These are phyloP conservation scores for Colletotrichum sp. DNA, from an alignment of 2,329 filamentous ascomycete species.

Conservation along the genomic window DNA sequence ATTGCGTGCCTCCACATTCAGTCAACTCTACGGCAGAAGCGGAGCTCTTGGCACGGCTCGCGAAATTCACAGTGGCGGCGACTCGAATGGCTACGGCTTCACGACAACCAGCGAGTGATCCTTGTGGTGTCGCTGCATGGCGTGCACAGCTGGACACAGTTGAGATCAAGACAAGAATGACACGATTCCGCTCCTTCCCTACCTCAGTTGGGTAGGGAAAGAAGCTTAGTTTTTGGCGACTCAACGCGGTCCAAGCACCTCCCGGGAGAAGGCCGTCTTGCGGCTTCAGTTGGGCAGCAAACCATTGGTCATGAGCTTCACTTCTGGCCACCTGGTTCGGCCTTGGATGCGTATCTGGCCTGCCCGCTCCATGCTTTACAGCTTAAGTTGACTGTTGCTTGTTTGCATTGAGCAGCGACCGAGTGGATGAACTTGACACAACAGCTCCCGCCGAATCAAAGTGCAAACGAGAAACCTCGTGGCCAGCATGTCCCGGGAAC, in stretches of 20 bases:
- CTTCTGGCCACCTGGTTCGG: background rate
- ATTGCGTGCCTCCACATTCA: background rate
- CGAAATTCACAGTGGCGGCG: background rate
- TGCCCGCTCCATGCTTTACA: background rate
- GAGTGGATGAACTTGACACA: conserved; percentile 22
- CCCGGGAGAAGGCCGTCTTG: background rate
- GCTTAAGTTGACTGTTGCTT: background rate
- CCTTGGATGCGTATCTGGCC: background rate
- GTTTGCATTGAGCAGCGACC: conserved; percentile 8
- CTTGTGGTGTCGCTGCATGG: conserved; percentile 9
- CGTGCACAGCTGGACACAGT: conserved; percentile 8
- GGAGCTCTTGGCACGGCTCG: background rate
- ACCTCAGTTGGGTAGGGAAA: background rate
- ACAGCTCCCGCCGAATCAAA: conserved; percentile 8
- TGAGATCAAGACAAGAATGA: conserved; percentile 3
- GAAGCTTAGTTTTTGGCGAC: conserved; percentile 10
- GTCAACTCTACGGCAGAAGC: background rate
- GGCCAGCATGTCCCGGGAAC: background rate
- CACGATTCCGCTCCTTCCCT: background rate
- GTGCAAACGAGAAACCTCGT: conserved; percentile 3
- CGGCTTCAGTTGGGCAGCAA: background rate
- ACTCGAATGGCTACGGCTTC: background rate
- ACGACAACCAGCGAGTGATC: background rate
- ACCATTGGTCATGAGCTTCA: conserved; percentile 6
- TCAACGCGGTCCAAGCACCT: conserved; percentile 11